Percentiles rank a stretch among this genome's conserved stretches.
Evolutionary conservation across 2,329 filamentous ascomycete genomes (phyloP).

Genomic region (Aspergillus costaricaensis): DNA sequence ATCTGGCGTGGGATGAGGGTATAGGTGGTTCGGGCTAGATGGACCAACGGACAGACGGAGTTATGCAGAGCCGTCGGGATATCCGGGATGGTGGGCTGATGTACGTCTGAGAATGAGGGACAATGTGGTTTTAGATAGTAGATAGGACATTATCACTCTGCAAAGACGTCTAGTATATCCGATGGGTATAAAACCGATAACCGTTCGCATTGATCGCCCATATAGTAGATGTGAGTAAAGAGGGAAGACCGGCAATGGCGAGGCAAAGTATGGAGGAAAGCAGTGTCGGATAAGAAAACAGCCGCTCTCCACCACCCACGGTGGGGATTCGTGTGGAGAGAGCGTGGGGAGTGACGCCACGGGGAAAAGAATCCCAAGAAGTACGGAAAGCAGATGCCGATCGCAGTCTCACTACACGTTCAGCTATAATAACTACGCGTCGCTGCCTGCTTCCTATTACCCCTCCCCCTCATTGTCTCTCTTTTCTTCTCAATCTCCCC

Average conservation of each 20-base stretch:
- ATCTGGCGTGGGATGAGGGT: slow-evolving; percentile 5
- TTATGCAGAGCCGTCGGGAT: not conserved
- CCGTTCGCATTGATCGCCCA: not conserved
- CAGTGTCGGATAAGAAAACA: not conserved
- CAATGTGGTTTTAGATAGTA: not conserved
- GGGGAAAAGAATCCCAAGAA: not conserved
- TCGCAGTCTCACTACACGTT: not conserved
- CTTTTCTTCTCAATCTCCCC: not conserved
- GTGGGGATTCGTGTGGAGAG: not conserved
- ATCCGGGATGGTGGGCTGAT: not conserved
- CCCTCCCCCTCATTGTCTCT: not conserved
- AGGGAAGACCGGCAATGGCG: not conserved
- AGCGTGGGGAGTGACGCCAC: slow-evolving; percentile 1
- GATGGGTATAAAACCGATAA: not conserved
- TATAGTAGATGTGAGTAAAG: not conserved
- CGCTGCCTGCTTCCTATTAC: not conserved
- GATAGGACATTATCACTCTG: not conserved
- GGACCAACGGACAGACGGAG: not conserved
- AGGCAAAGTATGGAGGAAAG: not conserved
- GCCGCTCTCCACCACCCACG: not conserved
- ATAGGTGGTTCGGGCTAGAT: too few relatives aligned
- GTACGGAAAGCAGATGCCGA: not conserved
- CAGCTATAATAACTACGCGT: not conserved
- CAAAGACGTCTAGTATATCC: not conserved
- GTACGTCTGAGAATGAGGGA: not conserved